Percentiles rank a stretch among this genome's conserved stretches.
phyloP scores from a whole-genome alignment of 208 protist genomes.

The Leishmania gerbilli region DNA sequence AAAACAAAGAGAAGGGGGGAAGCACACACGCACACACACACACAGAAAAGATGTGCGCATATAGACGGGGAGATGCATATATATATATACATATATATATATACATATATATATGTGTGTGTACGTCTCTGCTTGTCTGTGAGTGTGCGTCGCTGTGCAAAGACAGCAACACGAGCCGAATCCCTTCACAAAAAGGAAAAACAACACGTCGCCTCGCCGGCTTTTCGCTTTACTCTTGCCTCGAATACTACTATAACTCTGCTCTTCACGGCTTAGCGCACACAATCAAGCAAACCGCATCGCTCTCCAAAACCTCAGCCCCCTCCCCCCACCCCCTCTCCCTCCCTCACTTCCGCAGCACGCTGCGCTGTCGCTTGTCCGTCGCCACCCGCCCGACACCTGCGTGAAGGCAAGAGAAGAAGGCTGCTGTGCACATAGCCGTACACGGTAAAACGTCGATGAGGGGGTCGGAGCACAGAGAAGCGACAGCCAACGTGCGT shows the following conservation, averaged over 20 bases:
- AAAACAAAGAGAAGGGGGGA: background rate
- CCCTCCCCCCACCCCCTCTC: background rate
- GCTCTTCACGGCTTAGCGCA: background rate
- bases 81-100: background rate
- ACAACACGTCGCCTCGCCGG: background rate
- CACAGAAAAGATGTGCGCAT: background rate
- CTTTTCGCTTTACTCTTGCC: background rate
- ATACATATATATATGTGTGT: background rate
- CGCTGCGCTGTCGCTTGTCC: background rate
- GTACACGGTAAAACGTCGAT: background rate
- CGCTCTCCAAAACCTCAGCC: background rate
- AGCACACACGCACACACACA: background rate
- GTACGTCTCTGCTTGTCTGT: background rate
- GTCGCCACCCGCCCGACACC: background rate
- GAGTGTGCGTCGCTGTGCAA: background rate
- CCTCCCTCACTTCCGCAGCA: background rate
- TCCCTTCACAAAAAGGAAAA: background rate
- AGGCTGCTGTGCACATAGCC: background rate
- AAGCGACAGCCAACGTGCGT: background rate
- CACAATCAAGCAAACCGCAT: background rate
- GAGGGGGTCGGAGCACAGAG: background rate
- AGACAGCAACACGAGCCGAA: background rate
- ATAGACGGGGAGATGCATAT: too few relatives aligned
- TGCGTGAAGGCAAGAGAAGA: background rate
- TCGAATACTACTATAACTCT: too few relatives aligned